phyloP scores from a whole-genome alignment of 805 yeast species.

The Metschnikowia orientalis region DNA sequence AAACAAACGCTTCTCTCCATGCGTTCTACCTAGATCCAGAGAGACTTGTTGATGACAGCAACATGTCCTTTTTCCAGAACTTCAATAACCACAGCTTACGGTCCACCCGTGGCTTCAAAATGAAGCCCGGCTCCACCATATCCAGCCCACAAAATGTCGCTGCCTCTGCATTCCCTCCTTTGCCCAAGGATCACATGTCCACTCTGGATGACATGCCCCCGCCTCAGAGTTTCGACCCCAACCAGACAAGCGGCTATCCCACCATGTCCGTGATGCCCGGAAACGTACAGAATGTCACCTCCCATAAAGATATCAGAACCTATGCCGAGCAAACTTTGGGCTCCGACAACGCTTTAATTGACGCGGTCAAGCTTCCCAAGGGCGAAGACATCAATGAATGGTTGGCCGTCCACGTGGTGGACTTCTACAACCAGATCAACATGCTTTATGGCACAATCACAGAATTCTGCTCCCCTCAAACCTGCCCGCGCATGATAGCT shows the following conservation, averaged over 20 bases:
- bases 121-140: conserved; percentile 37
- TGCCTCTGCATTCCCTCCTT: conserved; percentile 30
- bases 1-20: conserved; percentile 11
- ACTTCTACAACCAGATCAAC: conserved; percentile 91
- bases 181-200: conserved; percentile 15
- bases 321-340: conserved; percentile 96
- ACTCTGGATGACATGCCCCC: conserved; percentile 9
- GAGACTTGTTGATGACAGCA: background rate
- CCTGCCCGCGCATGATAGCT: conserved; percentile 97
- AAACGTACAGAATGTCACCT: conserved; percentile 33
- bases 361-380: conserved; percentile 89
- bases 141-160: conserved; percentile 34
- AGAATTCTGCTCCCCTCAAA: conserved; percentile 90
- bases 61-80: conserved; percentile 40
- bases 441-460: conserved; percentile 96
- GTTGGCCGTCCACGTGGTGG: conserved; percentile 97
- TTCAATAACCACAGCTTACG: conserved; percentile 42
- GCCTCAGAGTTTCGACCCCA: conserved; percentile 3
- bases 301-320: conserved; percentile 71
- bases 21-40: conserved; percentile 1
- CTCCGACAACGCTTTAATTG: conserved; percentile 82
- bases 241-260: conserved; percentile 20
- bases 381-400: conserved; percentile 92
- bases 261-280: conserved; percentile 25
- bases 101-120: conserved; percentile 41